phyloP scores from a whole-genome alignment of 108 stramenopile species.

The Aureococcus anophagefferens region DNA sequence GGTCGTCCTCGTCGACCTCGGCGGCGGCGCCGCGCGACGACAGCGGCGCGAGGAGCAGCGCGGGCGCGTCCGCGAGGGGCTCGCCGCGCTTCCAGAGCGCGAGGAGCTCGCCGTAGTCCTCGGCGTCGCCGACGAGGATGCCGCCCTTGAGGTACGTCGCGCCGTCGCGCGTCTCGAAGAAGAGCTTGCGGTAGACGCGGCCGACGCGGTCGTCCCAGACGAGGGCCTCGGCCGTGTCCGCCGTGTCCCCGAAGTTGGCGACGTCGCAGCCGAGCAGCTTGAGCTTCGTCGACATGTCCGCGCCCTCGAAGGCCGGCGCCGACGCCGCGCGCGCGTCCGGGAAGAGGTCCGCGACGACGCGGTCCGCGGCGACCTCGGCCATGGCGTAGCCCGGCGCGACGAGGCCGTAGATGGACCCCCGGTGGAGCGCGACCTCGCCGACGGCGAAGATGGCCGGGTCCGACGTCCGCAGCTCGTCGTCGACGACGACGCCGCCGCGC shows the following conservation, averaged over 20 bases:
- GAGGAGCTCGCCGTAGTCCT: constrained; percentile 68
- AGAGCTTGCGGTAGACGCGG: constrained; percentile 82
- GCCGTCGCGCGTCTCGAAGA: constrained; percentile 66
- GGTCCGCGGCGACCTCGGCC: constrained; percentile 71
- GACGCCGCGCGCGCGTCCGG: constrained; percentile 24
- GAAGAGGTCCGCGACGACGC: constrained; percentile 47
- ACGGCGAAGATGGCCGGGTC: constrained; percentile 73
- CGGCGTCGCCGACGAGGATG: constrained; percentile 82
- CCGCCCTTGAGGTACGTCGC: constrained; percentile 75
- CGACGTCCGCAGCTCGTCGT: constrained; percentile 64
- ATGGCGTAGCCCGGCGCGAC: constrained; percentile 82
- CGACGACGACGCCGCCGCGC: constrained; percentile 78
- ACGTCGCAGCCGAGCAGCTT: constrained; percentile 90
- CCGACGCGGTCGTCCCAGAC: constrained; percentile 77
- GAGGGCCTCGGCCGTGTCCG: constrained; percentile 56
- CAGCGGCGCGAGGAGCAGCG: constrained; percentile 57
- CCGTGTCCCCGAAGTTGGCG: constrained; percentile 81
- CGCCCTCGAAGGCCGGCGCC: constrained; percentile 66
- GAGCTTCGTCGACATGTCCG: constrained; percentile 84
- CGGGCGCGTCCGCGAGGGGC: constrained; percentile 52
- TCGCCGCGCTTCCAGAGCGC: constrained; percentile 49
- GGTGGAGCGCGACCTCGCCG: constrained; percentile 79
- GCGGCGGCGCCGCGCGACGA: constrained; percentile 45
- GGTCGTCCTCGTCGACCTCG: constrained; percentile 48
- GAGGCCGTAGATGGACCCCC: constrained; percentile 83